These are phyloP conservation scores for Cyclocybe cylindracea DNA, from an alignment of 768 basidiomycete species.

Conservation along the genomic window DNA sequence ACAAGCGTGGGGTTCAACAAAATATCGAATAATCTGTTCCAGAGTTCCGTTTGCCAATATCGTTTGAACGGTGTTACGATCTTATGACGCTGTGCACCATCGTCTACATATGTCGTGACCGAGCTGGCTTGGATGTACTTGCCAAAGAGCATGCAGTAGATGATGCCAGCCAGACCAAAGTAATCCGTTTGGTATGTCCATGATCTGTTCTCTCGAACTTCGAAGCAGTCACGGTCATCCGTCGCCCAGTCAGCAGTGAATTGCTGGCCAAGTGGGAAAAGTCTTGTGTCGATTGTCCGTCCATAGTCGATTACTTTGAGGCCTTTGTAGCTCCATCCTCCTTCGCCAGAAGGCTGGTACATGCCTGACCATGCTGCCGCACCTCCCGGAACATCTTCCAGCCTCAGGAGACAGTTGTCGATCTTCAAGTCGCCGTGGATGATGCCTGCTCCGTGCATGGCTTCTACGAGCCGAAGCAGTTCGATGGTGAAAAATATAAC, in stretches of 20 bases:
- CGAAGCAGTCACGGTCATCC: constrained; percentile 90
- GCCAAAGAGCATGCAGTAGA: constrained; percentile 95
- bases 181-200: constrained; percentile 99
- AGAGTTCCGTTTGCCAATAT: constrained; percentile 92
- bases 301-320: constrained; percentile 97
- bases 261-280: constrained; percentile 78
- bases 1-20: constrained; percentile 81
- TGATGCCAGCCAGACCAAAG: constrained; percentile 90
- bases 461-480: constrained; percentile 79
- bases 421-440: constrained; percentile 99
- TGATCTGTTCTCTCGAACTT: constrained; percentile 77
- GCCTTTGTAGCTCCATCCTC: constrained; percentile 88
- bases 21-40: constrained; percentile 81
- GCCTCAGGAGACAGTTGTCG: constrained; percentile 95
- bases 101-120: constrained; percentile 36
- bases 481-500: constrained; percentile 96
- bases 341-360: constrained; percentile 79
- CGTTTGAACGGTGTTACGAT: constrained; percentile 82
- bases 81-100: constrained; percentile 50
- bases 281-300: constrained; percentile 83
- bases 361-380: constrained; percentile 66
- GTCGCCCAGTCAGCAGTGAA: constrained; percentile 88
- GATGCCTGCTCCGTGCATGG: constrained; percentile 79
- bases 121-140: constrained; percentile 87
- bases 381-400: constrained; percentile 80